Base-by-base conservation (phyloP, 257 asterid genomes). In the Lycium ferocissimum region DNA sequence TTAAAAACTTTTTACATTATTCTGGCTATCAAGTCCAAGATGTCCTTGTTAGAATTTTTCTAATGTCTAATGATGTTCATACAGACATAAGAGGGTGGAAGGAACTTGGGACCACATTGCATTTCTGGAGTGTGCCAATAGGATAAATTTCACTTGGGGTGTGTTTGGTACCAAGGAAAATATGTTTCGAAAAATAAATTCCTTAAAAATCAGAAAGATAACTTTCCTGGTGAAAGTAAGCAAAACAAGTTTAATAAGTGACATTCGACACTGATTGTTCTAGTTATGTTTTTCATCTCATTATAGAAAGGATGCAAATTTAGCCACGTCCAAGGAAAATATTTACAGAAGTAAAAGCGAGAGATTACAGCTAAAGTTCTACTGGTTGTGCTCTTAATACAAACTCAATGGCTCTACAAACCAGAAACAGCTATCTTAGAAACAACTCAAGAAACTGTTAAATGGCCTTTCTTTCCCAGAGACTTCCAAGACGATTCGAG, bases 401-500 rank as follows among this genome's bases (percentile, higher is more conserved):
- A 22, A 76, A 51, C 81, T 47, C 59, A 76, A n/a, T 72, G 37
- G 10, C 71, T n/a, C 57, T 45, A 72, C 57, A 72, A 51, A 53
- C 45, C 82, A 78, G 65, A 78, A 78, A 69, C 78, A 38, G 53
- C 78, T 2, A 14, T 37, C 43, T 38, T 66, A 67, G 62, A 51
- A 81, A n/a, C 84, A 84, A 84, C 75, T 92, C 83, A 93, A 63
- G 93, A 87, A 84, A 93, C 86, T 5, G 93, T 89, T 83, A 92
- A 85, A 73, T 89, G 87, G 35, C 91, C 93, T 85, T 90, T 90
- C 62, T 86, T 88, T 59, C 94, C 95, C 82, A 88, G 83, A 18
- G 94, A 88, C 85, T 91, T 90, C 98, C 97, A 95, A 0, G 98
- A 92, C 0, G 90, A 83, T 84, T 92, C 98, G 9, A 92, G 92